Percentiles rank a stretch among this genome's conserved stretches.
These are phyloP conservation scores for Hyphopichia burtonii DNA, from an alignment of 1,139 yeast genomes.

Conservation along the genomic window DNA sequence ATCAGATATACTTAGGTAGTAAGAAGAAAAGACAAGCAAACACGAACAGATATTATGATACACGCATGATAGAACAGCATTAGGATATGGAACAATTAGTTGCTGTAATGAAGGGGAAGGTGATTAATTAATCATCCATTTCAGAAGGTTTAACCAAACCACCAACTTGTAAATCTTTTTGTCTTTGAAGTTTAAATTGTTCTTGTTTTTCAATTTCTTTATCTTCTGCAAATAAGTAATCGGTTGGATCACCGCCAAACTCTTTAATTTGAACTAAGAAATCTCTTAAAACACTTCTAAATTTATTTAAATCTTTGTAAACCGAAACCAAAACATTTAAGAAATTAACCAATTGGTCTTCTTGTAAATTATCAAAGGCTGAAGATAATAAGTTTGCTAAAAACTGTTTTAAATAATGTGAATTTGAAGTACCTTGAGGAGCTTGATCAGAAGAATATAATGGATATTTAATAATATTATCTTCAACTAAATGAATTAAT, in stretches of 20 bases:
- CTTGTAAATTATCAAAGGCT: conserved; percentile 89
- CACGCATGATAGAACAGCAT: not conserved
- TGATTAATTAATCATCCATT: conserved; percentile 67
- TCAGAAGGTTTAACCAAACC: conserved; percentile 97
- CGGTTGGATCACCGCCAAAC: conserved; percentile 91
- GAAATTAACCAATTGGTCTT: conserved; percentile 79
- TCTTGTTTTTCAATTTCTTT: conserved; percentile 76
- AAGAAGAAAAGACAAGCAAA: not conserved
- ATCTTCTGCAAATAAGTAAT: conserved; percentile 92
- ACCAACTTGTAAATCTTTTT: conserved; percentile 84
- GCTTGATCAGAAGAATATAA: conserved; percentile 73
- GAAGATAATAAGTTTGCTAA: conserved; percentile 75
- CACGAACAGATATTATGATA: not conserved
- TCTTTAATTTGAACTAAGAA: conserved; percentile 95
- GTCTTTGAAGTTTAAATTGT: conserved; percentile 67
- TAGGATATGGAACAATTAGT: not conserved
- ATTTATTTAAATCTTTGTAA: conserved; percentile 72
- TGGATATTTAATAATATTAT: conserved; percentile 70
- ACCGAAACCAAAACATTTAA: conserved; percentile 72
- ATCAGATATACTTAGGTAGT: too few relatives aligned
- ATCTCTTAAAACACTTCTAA: conserved; percentile 87
- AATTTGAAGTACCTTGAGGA: conserved; percentile 80
- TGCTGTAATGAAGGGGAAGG: not conserved
- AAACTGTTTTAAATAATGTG: conserved; percentile 75
- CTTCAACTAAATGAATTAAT: conserved; percentile 81